Conservation (phyloP, 75 land plant species). For the Selaginella tamariscina region DNA sequence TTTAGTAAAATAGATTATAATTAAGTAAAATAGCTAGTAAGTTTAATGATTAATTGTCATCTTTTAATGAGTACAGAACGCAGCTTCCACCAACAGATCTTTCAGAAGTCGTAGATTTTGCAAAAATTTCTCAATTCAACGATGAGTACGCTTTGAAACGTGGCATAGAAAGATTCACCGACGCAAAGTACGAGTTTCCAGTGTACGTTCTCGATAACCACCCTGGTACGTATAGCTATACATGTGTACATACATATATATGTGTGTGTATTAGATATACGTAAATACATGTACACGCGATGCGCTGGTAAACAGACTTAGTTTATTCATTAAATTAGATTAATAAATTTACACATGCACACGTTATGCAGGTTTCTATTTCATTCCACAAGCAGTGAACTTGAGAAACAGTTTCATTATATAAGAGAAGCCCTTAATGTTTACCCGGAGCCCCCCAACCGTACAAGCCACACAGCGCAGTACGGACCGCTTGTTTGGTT, state of each 20-base stretch:
- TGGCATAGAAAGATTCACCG: conserved; percentile 21
- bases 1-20: no score
- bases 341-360: background rate
- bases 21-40: no score
- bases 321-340: no score
- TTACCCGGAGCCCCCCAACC: conserved; percentile 91
- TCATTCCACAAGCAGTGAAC: conserved; percentile 67
- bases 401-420: conserved; percentile 68
- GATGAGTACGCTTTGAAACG: conserved; percentile 12
- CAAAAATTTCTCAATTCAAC: conserved; percentile 24
- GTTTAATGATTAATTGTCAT: background rate
- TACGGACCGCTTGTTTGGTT: conserved; percentile 64
- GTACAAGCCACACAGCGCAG: conserved; percentile 81
- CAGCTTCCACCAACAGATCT: conserved; percentile 46
- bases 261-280: background rate
- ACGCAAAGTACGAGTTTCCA: conserved; percentile 30
- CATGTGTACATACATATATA: no score
- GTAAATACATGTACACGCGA: no score
- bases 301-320: no score
- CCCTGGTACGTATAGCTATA: conserved; percentile 44
- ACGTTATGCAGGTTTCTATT: conserved; percentile 72
- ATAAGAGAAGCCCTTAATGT: conserved; percentile 48
- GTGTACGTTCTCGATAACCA: conserved; percentile 55
- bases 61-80: conserved; percentile 10
- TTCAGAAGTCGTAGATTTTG: conserved; percentile 76